These are phyloP conservation scores for Annulohypoxylon nitens DNA, from an alignment of 495 filamentous ascomycete species.

Conservation along the genomic window DNA sequence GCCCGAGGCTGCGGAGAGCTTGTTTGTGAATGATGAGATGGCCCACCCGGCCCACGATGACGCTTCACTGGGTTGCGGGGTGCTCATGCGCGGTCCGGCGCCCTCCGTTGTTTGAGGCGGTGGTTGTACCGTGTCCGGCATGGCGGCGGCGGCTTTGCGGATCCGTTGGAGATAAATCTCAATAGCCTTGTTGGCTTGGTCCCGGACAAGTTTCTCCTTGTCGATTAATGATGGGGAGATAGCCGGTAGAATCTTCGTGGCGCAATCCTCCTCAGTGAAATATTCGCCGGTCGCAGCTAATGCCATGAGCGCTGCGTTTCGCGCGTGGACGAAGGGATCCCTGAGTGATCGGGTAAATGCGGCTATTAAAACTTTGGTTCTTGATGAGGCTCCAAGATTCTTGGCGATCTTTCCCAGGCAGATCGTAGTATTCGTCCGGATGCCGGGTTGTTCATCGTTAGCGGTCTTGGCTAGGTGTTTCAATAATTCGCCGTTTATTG, in stretches of 20 bases:
- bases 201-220: constrained; percentile 91
- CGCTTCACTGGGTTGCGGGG: constrained; percentile 69
- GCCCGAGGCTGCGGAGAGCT: constrained; percentile 82
- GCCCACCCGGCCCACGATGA: constrained; percentile 94
- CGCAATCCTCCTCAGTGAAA: constrained; percentile 93
- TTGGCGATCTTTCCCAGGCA: constrained; percentile 96
- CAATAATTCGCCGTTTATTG: constrained; percentile 91
- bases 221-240: constrained; percentile 84
- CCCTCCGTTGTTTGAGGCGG: constrained; percentile 62
- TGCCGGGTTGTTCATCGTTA: constrained; percentile 97
- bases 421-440: constrained; percentile 97
- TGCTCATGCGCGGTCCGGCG: constrained; percentile 77
- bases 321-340: constrained; percentile 93
- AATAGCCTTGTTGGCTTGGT: constrained; percentile 90
- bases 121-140: constrained; percentile 81
- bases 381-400: constrained; percentile 80
- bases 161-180: constrained; percentile 90
- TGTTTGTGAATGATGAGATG: constrained; percentile 98
- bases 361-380: constrained; percentile 90
- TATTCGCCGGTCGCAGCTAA: constrained; percentile 85
- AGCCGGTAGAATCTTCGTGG: constrained; percentile 81
- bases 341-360: constrained; percentile 90
- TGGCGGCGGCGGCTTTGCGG: constrained; percentile 77
- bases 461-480: constrained; percentile 94
- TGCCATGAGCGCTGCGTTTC: constrained; percentile 89